Evolutionary conservation across 768 basidiomycete species (phyloP).

Genomic region (Chlorophyllum brunneum): DNA sequence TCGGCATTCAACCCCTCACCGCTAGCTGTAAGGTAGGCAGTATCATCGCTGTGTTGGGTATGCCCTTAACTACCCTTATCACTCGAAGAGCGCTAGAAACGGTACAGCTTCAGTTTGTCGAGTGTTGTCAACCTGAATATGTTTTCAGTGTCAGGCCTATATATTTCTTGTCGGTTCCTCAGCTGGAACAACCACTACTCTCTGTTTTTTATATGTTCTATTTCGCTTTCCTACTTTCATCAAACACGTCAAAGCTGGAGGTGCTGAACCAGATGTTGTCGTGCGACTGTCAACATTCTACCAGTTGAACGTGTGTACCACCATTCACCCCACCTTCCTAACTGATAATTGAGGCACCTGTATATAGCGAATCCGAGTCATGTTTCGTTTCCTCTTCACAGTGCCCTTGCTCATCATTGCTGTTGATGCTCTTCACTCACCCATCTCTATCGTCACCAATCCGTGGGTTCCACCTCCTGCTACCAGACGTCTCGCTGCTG

Average conservation of each 20-base stretch:
- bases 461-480: slow-evolving; percentile 40
- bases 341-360: slow-evolving; percentile 5
- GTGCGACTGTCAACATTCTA: slow-evolving; percentile 72
- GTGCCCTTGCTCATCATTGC: slow-evolving; percentile 65
- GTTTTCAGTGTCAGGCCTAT: slow-evolving; percentile 61
- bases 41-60: slow-evolving; percentile 56
- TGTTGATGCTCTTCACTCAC: slow-evolving; percentile 54
- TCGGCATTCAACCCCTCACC: not conserved
- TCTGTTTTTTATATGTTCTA: slow-evolving; percentile 71
- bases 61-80: slow-evolving; percentile 67
- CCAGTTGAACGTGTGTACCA: slow-evolving; percentile 63
- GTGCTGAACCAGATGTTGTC: slow-evolving; percentile 72
- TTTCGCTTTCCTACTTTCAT: slow-evolving; percentile 70
- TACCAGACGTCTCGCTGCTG: not conserved
- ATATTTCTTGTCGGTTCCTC: slow-evolving; percentile 72
- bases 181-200: slow-evolving; percentile 61
- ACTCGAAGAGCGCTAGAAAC: slow-evolving; percentile 54
- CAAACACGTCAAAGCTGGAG: slow-evolving; percentile 63
- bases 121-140: slow-evolving; percentile 9
- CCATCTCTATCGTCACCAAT: slow-evolving; percentile 47
- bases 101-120: slow-evolving; percentile 34
- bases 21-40: slow-evolving; percentile 44
- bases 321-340: not conserved
- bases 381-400: slow-evolving; percentile 74
- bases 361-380: slow-evolving; percentile 58